Evolutionary conservation across 177 flowering plant species (phyloP).

Genomic region (Vitis hybrid): DNA sequence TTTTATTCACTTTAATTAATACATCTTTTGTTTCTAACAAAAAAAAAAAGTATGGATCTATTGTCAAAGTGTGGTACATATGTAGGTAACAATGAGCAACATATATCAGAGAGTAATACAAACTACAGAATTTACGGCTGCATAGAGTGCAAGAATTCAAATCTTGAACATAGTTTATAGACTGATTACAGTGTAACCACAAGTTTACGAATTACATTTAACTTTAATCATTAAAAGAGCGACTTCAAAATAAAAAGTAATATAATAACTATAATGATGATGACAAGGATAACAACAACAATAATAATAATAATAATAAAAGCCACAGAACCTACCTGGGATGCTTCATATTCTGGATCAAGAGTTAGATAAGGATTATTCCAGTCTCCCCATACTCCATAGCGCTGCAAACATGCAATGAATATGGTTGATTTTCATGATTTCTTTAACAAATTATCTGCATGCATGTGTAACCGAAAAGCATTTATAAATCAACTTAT

Average conservation of each 20-base stretch:
- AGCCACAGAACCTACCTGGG: conserved; percentile 58
- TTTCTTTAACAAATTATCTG: neutral
- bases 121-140: neutral
- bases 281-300: no score
- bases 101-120: neutral
- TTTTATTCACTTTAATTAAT: no score
- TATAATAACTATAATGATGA: no score
- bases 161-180: neutral
- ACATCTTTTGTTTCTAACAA: no score
- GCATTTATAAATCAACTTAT: neutral
- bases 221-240: neutral
- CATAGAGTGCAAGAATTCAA: neutral
- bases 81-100: neutral
- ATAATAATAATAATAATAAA: neutral
- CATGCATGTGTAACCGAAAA: conserved; percentile 8
- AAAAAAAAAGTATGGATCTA: neutral
- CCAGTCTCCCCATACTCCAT: conserved; percentile 98
- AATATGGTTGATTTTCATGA: conserved; percentile 3
- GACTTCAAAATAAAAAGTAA: no score
- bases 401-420: conserved; percentile 59
- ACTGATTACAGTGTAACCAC: no score
- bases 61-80: neutral
- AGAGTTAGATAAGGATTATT: conserved; percentile 85
- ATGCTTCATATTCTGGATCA: conserved; percentile 93
- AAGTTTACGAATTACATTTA: conserved; percentile 2